Conservation (phyloP, 2,329 filamentous ascomycete species). For the Tympanopsis confertula region DNA sequence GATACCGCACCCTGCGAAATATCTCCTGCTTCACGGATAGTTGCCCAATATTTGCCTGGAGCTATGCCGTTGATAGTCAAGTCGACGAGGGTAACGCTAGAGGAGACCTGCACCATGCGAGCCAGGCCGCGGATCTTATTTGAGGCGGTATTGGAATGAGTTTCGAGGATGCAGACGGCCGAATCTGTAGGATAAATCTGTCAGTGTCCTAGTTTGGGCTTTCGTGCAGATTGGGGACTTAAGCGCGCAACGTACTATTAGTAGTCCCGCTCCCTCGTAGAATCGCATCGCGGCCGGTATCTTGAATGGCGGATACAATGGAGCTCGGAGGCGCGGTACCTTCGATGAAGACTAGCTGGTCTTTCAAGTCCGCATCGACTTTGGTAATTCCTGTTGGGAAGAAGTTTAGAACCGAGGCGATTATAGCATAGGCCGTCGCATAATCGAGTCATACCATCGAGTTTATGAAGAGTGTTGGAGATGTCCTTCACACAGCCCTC, state of each 20-base stretch:
- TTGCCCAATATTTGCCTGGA: constrained; percentile 72
- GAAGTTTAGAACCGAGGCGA: too few relatives aligned
- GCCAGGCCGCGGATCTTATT: constrained; percentile 74
- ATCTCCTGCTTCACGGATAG: constrained; percentile 75
- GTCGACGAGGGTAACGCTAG: constrained; percentile 72
- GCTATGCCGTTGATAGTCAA: constrained; percentile 73
- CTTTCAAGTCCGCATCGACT: constrained; percentile 49
- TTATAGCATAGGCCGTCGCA: too few relatives aligned
- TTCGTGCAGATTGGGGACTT: too few relatives aligned
- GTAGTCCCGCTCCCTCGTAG: constrained; percentile 54
- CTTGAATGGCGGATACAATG: constrained; percentile 57
- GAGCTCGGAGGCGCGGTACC: constrained; percentile 36
- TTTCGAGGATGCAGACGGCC: constrained; percentile 64
- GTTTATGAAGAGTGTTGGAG: constrained; percentile 43
- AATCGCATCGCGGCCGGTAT: constrained; percentile 63
- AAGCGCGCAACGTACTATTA: constrained; percentile 38
- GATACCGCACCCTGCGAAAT: constrained; percentile 74
- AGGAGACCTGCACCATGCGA: constrained; percentile 83
- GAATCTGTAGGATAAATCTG: constrained; percentile 34
- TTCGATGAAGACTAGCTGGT: constrained; percentile 55
- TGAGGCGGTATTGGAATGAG: constrained; percentile 42
- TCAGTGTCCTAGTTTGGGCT: too few relatives aligned
- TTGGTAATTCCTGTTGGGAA: constrained; percentile 46
- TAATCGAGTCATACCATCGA: constrained; percentile 27
- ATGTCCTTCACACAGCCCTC: constrained; percentile 57